A percentile compares a stretch with the other conserved stretches of the same genome.
Conservation (phyloP, 108 stramenopile genomes). For the Skeletonema marinoi region DNA sequence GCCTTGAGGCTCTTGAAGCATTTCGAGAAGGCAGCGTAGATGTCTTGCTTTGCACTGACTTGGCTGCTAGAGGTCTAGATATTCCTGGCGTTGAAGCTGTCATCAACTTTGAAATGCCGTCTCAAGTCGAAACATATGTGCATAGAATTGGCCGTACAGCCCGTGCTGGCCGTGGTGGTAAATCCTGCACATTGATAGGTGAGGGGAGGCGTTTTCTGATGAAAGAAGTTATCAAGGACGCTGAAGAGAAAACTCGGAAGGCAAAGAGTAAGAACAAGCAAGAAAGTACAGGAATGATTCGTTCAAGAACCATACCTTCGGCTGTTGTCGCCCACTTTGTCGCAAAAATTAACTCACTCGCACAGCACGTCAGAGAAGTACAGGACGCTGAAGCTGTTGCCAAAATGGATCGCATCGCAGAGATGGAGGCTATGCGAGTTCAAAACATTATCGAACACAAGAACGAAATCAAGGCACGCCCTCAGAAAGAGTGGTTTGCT, state of each 20-base stretch:
- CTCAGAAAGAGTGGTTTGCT: slow-evolving; percentile 88
- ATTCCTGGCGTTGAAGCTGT: slow-evolving; percentile 80
- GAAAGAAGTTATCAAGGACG: slow-evolving; percentile 91
- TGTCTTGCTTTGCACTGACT: slow-evolving; percentile 82
- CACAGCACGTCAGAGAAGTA: slow-evolving; percentile 78
- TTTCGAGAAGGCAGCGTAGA: slow-evolving; percentile 55
- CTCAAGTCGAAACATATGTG: slow-evolving; percentile 84
- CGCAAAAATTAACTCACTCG: slow-evolving; percentile 81
- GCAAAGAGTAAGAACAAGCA: slow-evolving; percentile 14
- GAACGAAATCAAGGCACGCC: slow-evolving; percentile 69
- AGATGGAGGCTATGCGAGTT: slow-evolving; percentile 85
- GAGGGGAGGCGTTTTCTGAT: slow-evolving; percentile 88
- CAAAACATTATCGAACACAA: slow-evolving; percentile 85
- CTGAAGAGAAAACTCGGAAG: slow-evolving; percentile 58
- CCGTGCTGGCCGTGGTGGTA: slow-evolving; percentile 76
- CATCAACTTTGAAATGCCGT: slow-evolving; percentile 76
- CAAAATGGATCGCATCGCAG: slow-evolving; percentile 83
- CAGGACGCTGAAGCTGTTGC: slow-evolving; percentile 85
- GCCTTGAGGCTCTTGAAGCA: slow-evolving; percentile 74
- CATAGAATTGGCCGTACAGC: slow-evolving; percentile 93
- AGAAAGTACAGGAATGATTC: slow-evolving; percentile 61
- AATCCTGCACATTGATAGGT: slow-evolving; percentile 93
- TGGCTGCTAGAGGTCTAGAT: slow-evolving; percentile 88
- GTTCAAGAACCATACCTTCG: slow-evolving; percentile 81
- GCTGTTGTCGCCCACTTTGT: slow-evolving; percentile 82